Percentiles rank a stretch among this genome's conserved stretches.
phyloP scores from a whole-genome alignment of 2,329 filamentous ascomycete genomes.

The Pseudopyrenochaeta lycopersici region DNA sequence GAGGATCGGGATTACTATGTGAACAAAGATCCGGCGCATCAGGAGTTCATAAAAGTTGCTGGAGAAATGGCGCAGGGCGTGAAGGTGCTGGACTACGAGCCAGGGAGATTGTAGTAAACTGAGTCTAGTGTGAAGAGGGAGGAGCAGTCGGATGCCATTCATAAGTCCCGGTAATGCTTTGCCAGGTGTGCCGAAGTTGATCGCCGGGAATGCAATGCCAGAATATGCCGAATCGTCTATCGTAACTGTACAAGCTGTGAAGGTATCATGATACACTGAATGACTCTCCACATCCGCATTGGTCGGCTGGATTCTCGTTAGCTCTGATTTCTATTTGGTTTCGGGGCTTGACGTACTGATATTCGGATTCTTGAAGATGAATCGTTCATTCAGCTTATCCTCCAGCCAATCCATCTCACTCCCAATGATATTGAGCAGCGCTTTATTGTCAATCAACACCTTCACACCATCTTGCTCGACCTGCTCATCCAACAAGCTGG shows the following conservation, averaged over 20 bases:
- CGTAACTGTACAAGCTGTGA: conserved; percentile 13
- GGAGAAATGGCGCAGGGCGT: conserved; percentile 61
- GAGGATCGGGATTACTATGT: conserved; percentile 76
- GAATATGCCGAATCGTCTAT: conserved; percentile 38
- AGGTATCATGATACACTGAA: conserved; percentile 68
- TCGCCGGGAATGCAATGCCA: conserved; percentile 37
- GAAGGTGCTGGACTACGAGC: conserved; percentile 68
- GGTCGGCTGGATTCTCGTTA: conserved; percentile 73
- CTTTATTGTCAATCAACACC: conserved; percentile 96
- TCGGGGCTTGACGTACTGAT: conserved; percentile 77
- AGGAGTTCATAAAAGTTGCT: conserved; percentile 65
- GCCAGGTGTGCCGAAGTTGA: conserved; percentile 14
- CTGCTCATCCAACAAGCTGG: conserved; percentile 85
- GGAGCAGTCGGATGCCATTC: not conserved
- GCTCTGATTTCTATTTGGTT: conserved; percentile 2
- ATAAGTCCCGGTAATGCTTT: conserved; percentile 11
- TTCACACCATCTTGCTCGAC: conserved; percentile 97
- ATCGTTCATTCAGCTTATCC: conserved; percentile 90
- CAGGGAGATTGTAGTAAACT: conserved; percentile 56
- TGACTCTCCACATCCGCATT: conserved; percentile 95
- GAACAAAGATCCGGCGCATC: conserved; percentile 69
- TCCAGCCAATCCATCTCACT: conserved; percentile 99
- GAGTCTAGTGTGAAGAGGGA: conserved; percentile 6
- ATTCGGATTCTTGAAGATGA: conserved; percentile 96
- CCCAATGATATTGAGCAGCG: conserved; percentile 95